Evolutionary conservation across 176 grass and related monocot genomes (phyloP).

Genomic region (Aegilops tauschii): DNA sequence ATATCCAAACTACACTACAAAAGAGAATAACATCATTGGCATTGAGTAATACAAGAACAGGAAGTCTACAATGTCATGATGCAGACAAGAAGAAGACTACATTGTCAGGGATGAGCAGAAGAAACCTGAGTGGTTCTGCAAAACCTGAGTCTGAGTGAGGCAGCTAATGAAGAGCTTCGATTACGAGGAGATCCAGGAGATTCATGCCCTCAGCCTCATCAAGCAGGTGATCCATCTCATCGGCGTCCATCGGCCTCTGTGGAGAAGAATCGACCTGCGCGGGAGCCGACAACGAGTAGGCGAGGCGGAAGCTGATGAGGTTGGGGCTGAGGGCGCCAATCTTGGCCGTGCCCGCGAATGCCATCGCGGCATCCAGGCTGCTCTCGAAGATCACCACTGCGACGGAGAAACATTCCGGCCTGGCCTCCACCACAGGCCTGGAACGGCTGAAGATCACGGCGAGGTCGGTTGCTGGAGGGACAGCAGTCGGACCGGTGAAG

Average conservation of each 20-base stretch:
- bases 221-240: background rate
- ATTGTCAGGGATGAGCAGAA: background rate
- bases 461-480: conserved; percentile 40
- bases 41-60: background rate
- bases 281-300: conserved; percentile 24
- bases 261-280: background rate
- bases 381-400: conserved; percentile 54
- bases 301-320: conserved; percentile 46
- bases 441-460: conserved; percentile 48
- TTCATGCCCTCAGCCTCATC: background rate
- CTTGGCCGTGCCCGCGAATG: conserved; percentile 41
- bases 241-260: background rate
- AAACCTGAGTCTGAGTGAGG: background rate
- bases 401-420: conserved; percentile 5
- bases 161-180: background rate
- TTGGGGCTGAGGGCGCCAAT: conserved; percentile 31
- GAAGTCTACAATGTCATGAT: background rate
- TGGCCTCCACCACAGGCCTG: conserved; percentile 51
- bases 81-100: background rate
- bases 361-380: conserved; percentile 38
- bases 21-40: background rate
- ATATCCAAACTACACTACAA: background rate
- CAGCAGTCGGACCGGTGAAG: conserved; percentile 3
- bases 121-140: background rate
- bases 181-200: too few species aligned